Conservation (phyloP, 1,139 yeast genomes). For the Scheffersomyces lignicola region DNA sequence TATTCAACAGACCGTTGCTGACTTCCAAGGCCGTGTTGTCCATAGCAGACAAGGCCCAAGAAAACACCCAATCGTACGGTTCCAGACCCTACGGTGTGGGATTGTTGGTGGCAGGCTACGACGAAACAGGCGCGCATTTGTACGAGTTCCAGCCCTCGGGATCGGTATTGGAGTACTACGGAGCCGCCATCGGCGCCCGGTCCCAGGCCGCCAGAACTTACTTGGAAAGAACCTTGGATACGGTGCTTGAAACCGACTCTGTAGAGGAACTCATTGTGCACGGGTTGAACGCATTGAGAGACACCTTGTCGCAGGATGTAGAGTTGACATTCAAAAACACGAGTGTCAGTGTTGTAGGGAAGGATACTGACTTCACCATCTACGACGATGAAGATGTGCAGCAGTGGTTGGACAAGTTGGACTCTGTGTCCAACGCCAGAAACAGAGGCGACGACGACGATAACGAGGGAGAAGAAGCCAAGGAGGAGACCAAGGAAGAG, state of each 20-base stretch:
- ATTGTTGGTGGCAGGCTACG: constrained; percentile 84
- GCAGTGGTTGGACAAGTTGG: constrained; percentile 72
- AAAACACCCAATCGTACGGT: constrained; percentile 93
- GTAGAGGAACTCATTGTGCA: constrained; percentile 78
- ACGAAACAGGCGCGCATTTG: constrained; percentile 91
- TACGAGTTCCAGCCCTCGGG: constrained; percentile 97
- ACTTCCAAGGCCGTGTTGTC: constrained; percentile 81
- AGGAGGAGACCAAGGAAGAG: constrained; percentile 28
- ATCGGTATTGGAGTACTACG: constrained; percentile 84
- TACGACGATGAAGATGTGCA: constrained; percentile 87
- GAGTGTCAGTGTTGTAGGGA: constrained; percentile 88
- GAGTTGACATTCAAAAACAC: constrained; percentile 84
- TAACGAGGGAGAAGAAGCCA: constrained; percentile 37
- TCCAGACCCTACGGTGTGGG: constrained; percentile 99
- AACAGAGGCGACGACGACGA: constrained; percentile 43
- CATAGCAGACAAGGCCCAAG: constrained; percentile 95
- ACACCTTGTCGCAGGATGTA: constrained; percentile 91
- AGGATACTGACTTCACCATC: constrained; percentile 68
- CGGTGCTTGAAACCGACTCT: constrained; percentile 56
- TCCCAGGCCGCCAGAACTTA: constrained; percentile 98
- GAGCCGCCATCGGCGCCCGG: constrained; percentile 97
- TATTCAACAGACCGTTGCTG: constrained; percentile 85
- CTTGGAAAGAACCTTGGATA: constrained; percentile 79
- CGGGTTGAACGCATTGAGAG: constrained; percentile 90
- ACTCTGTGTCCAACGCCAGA: constrained; percentile 56